phyloP scores from a whole-genome alignment of 805 yeast species.

The Metschnikowia peoriensis region DNA sequence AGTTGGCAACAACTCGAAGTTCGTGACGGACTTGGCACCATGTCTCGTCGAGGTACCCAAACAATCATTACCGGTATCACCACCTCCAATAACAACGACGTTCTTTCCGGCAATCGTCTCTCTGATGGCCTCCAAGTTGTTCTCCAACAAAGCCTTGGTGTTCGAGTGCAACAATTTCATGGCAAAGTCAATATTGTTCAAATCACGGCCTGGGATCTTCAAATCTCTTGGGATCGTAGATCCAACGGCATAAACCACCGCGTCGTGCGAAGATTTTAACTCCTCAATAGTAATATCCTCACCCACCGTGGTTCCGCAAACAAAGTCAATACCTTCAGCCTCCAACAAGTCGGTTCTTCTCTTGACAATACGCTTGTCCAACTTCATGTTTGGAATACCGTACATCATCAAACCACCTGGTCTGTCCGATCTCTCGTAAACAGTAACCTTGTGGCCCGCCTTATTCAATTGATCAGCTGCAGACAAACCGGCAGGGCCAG shows the following conservation, averaged over 20 bases:
- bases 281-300: slow-evolving; percentile 74
- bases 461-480: slow-evolving; percentile 95
- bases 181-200: slow-evolving; percentile 88
- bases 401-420: slow-evolving; percentile 97
- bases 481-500: slow-evolving; percentile 97
- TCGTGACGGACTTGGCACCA: slow-evolving; percentile 90
- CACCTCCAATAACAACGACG: slow-evolving; percentile 98
- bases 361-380: slow-evolving; percentile 88
- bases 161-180: slow-evolving; percentile 87
- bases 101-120: slow-evolving; percentile 75
- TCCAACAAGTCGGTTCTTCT: slow-evolving; percentile 88
- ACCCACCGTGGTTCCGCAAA: slow-evolving; percentile 77
- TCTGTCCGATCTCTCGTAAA: slow-evolving; percentile 91
- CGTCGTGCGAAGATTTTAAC: slow-evolving; percentile 65
- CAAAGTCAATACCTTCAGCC: slow-evolving; percentile 84
- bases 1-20: slow-evolving; percentile 91
- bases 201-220: slow-evolving; percentile 89
- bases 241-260: slow-evolving; percentile 89
- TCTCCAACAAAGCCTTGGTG: slow-evolving; percentile 85
- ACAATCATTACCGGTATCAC: slow-evolving; percentile 99
- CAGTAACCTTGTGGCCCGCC: slow-evolving; percentile 91
- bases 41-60: slow-evolving; percentile 96
- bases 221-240: slow-evolving; percentile 96
- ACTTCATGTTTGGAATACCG: slow-evolving; percentile 99
- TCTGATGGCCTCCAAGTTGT: slow-evolving; percentile 74